A percentile compares a stretch with the other conserved stretches of the same genome.
Evolutionary conservation across 805 yeast genomes (phyloP).

Genomic region (Tetrapisispora phaffii): DNA sequence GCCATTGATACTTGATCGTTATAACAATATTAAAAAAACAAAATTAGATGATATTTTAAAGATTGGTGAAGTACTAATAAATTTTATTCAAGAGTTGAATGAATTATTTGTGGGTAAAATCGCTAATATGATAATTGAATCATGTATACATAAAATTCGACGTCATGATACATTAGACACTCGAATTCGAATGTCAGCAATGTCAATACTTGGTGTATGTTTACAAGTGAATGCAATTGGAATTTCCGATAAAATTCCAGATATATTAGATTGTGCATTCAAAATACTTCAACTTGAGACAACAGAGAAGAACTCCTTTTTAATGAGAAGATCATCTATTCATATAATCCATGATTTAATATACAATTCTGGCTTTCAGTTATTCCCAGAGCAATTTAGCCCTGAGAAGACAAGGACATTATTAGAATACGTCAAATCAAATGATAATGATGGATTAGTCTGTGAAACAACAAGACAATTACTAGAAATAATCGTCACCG

Average conservation of each 20-base stretch:
- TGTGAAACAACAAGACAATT: slow-evolving; percentile 46
- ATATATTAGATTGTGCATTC: slow-evolving; percentile 63
- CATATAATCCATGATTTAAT: slow-evolving; percentile 56
- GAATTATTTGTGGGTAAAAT: slow-evolving; percentile 38
- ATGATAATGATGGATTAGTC: slow-evolving; percentile 48
- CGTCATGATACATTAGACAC: slow-evolving; percentile 36
- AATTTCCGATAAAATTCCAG: slow-evolving; percentile 36
- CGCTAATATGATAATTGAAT: slow-evolving; percentile 35
- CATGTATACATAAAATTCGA: slow-evolving; percentile 36
- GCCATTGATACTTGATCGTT: slow-evolving; percentile 32
- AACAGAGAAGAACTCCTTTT: slow-evolving; percentile 13
- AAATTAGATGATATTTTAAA: slow-evolving; percentile 61
- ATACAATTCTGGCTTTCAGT: slow-evolving; percentile 36
- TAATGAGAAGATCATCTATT: slow-evolving; percentile 68
- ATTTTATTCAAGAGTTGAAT: slow-evolving; percentile 43
- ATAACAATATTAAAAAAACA: slow-evolving; percentile 26
- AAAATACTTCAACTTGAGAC: slow-evolving; percentile 62
- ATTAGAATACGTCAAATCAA: slow-evolving; percentile 36
- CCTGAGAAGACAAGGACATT: slow-evolving; percentile 34
- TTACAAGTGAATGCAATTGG: slow-evolving; percentile 52
- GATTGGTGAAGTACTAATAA: slow-evolving; percentile 70
- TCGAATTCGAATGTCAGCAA: slow-evolving; percentile 70
- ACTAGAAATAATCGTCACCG: slow-evolving; percentile 8
- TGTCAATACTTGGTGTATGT: slow-evolving; percentile 72
- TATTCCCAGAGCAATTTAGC: slow-evolving; percentile 40